Base-by-base conservation (phyloP, 164 flowering plant species). In the Vitis cinerea region DNA sequence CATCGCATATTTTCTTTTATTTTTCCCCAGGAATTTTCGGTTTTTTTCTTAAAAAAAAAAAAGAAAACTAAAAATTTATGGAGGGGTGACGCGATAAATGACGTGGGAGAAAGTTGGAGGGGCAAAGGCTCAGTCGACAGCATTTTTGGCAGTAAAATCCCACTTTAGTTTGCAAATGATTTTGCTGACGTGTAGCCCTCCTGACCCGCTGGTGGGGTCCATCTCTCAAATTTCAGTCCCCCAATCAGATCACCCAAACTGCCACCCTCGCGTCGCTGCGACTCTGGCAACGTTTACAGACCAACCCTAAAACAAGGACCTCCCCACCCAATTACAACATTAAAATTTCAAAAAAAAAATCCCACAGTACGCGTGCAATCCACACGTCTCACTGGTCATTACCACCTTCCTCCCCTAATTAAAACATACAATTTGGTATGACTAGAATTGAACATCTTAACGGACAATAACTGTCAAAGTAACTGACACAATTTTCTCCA, bases 171-270 rank as follows among this genome's bases (percentile, higher is more conserved):
- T 64, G 11, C 51, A 15, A 59, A 50, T 69, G 69, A 11, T 73
- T 77, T 70, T 63, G 80, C 77, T 77, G 77, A 67, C 69, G 75
- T 72, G 73, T 68, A 62, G 1, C 3, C 9, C 44, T 37, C 3
- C 27, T 52, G 64, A 66, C 61, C 17, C 4, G 11, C 19, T 14
- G 8, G 58, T 66, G 52, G 37, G 30, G 30, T 27, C 62, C 59
- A 44, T 44, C 19, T 30, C 47, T 29, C 31, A 71, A 48, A 67
- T 68, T 63, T 13, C 67, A 53, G 62, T 72, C 14, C 48, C 67
- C 71, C 71, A 66, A 66, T 70, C 65, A 63, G 71, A 50, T 62
- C 57, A 50, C 57, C 53, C 11, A 58, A 67, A 67, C 70, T 48
- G 63, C 47, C 54, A 48, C 17, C 54, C 29, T 50, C 14, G 23